A percentile compares a stretch with the other conserved stretches of the same genome.
Conservation (phyloP, 805 yeast genomes). For the Starmerella gropengiesseri region DNA sequence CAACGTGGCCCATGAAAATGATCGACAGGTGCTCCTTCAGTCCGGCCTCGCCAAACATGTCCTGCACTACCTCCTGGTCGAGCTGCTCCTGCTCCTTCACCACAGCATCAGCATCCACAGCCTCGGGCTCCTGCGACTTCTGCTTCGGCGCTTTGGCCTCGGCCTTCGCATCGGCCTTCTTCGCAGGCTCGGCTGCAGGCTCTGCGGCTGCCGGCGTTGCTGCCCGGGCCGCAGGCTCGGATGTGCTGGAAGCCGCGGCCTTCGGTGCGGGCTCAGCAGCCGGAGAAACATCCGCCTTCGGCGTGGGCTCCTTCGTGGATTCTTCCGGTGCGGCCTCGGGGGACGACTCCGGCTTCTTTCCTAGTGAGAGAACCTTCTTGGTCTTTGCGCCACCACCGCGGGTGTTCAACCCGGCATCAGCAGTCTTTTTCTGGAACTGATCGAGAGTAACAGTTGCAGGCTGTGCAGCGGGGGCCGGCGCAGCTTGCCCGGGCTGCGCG, state of each 20-base stretch:
- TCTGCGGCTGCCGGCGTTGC: neutral
- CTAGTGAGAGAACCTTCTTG: conserved; percentile 23
- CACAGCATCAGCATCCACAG: conserved; percentile 24
- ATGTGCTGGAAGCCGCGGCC: no score
- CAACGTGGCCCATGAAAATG: conserved; percentile 99
- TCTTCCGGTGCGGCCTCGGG: no score
- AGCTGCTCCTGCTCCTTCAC: conserved; percentile 25
- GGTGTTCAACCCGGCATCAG: conserved; percentile 21
- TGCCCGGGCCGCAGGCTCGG: no score
- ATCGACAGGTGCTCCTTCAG: conserved; percentile 87
- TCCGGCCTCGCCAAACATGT: conserved; percentile 59
- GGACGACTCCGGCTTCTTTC: conserved; percentile 14
- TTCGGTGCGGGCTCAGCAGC: neutral
- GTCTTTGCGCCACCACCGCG: conserved; percentile 16
- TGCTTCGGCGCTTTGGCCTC: conserved; percentile 1
- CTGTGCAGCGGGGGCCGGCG: conserved; percentile 9
- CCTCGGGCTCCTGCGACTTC: conserved; percentile 8
- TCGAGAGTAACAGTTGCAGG: conserved; percentile 22
- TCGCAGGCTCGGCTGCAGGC: neutral
- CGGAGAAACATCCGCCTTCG: neutral
- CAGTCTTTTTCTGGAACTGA: conserved; percentile 23
- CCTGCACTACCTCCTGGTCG: conserved; percentile 73
- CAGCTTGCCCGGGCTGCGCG: conserved; percentile 19
- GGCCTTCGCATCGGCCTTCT: neutral
- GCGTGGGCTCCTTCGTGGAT: conserved; percentile 1